phyloP scores from a whole-genome alignment of 305 asterid species.

The Fraxinus dipetala region DNA sequence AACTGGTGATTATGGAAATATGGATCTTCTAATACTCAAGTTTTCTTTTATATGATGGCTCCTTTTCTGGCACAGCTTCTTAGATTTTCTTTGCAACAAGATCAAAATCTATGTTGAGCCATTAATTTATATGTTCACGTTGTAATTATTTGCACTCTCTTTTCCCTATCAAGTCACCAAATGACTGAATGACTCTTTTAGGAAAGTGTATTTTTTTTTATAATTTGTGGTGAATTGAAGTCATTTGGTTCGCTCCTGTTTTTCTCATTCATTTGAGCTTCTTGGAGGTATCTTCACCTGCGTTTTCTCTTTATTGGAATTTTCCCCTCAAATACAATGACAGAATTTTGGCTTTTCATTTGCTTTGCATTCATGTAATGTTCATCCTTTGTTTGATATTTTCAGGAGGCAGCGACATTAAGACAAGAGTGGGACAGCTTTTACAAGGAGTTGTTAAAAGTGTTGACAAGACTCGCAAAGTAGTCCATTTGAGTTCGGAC shows the following conservation, averaged over 20 bases:
- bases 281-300: background rate
- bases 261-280: background rate
- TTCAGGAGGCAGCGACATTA: slow-evolving; percentile 45
- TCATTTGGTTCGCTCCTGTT: background rate
- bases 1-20: background rate
- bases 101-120: slow-evolving; percentile 14
- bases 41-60: slow-evolving; percentile 1
- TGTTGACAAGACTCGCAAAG: slow-evolving; percentile 69
- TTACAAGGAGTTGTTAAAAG: slow-evolving; percentile 77
- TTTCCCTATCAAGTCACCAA: slow-evolving; percentile 12
- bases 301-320: background rate
- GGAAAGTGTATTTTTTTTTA: background rate
- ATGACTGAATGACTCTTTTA: background rate
- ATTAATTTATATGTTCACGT: slow-evolving; percentile 5
- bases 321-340: background rate
- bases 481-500: slow-evolving; percentile 73
- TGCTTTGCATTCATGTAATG: slow-evolving; percentile 5
- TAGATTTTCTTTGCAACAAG: slow-evolving; percentile 15
- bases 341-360: background rate
- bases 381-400: slow-evolving; percentile 14
- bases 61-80: background rate
- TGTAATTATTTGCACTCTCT: background rate
- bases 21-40: background rate
- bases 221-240: background rate
- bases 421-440: slow-evolving; percentile 58